Base-by-base conservation (phyloP, 2,329 filamentous ascomycete species). In the Whalleya microplaca region DNA sequence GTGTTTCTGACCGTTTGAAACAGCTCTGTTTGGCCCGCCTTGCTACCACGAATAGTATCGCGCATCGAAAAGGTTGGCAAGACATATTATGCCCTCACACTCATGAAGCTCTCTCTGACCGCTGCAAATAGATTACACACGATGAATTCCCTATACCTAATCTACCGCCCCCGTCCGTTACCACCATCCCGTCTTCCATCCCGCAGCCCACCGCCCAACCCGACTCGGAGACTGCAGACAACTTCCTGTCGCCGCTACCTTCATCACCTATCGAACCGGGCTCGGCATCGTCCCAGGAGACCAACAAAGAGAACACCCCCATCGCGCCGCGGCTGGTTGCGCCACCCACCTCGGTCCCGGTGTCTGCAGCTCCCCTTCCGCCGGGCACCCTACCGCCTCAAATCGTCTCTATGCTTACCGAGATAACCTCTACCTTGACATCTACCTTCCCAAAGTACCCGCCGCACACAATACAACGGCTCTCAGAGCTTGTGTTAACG, bases 381-480 rank as follows among this genome's bases (percentile, higher is more conserved):
- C 64, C 78, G 9, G 77, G 78, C 41, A 74, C 78, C 18, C 79
- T 93, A 14, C 89, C 90, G 2, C 79, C 80, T 7, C 86, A 87
- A 60, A 78, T 94, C 48, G 75, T 80, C 55, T 79, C 81, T 51
- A 84, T 91, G 69, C 75, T 91, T 45, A 71, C 74, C 56, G 84
- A 84, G 55, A 87, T 91, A 62, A 80, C 75, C 41, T 73, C 74
- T 5, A 86, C 87, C 16, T 78, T 96, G 41, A 79, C 75, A 48
- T 80, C 78, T 2, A 84, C 83, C 63, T 99, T 99, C 73, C 71
- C 84, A 20, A 78, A 80, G 2, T 84, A 90, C 65, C 94, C 95
- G 1, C 95, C 95, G 0, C 92, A 98, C 72, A 98, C 95, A 2
- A 84, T 97, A 59, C 95, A 99, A 75, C 89, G 95, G 41, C 83